Conservation (phyloP, 177 flowering plant species). For the Vitis hybrid region DNA sequence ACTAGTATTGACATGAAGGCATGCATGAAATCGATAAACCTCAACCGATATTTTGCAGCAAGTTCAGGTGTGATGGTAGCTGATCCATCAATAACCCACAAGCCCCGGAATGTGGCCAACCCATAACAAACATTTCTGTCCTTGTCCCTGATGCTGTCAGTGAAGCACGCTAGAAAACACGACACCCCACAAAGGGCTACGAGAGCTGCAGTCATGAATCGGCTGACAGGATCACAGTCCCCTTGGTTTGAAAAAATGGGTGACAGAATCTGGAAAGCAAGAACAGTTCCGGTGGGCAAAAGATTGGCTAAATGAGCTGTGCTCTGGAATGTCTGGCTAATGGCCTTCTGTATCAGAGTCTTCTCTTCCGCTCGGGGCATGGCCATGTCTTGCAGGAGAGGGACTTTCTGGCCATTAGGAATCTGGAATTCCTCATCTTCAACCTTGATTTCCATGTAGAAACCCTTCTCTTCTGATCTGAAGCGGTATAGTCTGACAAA, state of each 20-base stretch:
- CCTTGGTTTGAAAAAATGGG: constrained; percentile 77
- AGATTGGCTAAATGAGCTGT: constrained; percentile 82
- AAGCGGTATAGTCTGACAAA: not conserved
- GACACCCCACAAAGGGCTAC: constrained; percentile 66
- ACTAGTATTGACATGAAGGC: constrained; percentile 80
- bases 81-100: constrained; percentile 83
- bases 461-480: not conserved
- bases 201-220: constrained; percentile 55
- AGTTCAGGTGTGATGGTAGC: constrained; percentile 34
- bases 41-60: constrained; percentile 45
- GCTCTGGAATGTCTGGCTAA: constrained; percentile 70
- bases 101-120: constrained; percentile 63
- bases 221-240: constrained; percentile 46
- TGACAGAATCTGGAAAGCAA: constrained; percentile 74
- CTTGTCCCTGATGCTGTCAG: constrained; percentile 69
- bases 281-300: constrained; percentile 85
- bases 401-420: constrained; percentile 26
- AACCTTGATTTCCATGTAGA: constrained; percentile 54
- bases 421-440: constrained; percentile 22
- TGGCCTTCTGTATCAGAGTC: constrained; percentile 57
- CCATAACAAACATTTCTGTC: constrained; percentile 64
- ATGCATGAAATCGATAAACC: constrained; percentile 68
- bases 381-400: constrained; percentile 38
- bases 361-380: constrained; percentile 23
- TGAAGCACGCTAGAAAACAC: constrained; percentile 59